Evolutionary conservation across 129 eudicot species (phyloP).

Genomic region (Lactuca sativa): DNA sequence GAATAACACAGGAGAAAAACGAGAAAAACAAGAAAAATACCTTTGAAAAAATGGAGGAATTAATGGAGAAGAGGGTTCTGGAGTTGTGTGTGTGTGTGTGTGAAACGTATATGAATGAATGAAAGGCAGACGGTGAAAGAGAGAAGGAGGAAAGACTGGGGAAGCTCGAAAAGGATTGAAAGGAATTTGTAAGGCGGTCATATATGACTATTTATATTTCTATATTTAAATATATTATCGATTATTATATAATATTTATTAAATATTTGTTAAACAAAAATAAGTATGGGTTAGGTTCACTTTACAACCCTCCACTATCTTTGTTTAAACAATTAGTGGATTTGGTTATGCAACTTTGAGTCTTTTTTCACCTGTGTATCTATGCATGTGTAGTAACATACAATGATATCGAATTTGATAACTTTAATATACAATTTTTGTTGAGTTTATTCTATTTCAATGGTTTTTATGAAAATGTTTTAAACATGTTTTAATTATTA

Average conservation of each 20-base stretch:
- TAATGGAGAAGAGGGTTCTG: constrained; percentile 22
- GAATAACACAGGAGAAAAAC: neutral
- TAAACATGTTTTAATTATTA: neutral
- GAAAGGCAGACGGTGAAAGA: constrained; percentile 38
- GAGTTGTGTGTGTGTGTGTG: constrained; percentile 26
- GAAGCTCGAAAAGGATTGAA: constrained; percentile 44
- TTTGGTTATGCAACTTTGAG: constrained; percentile 20
- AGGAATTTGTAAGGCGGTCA: constrained; percentile 51
- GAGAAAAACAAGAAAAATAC: constrained; percentile 12
- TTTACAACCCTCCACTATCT: constrained; percentile 28
- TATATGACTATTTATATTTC: constrained; percentile 35
- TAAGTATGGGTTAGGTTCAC: constrained; percentile 23
- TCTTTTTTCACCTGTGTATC: neutral
- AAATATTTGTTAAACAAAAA: neutral
- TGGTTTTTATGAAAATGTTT: neutral
- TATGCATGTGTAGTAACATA: neutral
- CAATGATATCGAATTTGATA: no score
- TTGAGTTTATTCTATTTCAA: neutral
- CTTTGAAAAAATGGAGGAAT: neutral
- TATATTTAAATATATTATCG: constrained; percentile 3
- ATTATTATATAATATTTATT: neutral
- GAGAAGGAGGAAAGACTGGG: constrained; percentile 40
- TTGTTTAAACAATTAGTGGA: constrained; percentile 18
- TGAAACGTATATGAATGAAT: constrained; percentile 37
- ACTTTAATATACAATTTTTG: neutral